Evolutionary conservation across 345 rosid genomes (phyloP), one percentile per base, ranked within the genome.

Genomic region (Populus deltoides): DNA sequence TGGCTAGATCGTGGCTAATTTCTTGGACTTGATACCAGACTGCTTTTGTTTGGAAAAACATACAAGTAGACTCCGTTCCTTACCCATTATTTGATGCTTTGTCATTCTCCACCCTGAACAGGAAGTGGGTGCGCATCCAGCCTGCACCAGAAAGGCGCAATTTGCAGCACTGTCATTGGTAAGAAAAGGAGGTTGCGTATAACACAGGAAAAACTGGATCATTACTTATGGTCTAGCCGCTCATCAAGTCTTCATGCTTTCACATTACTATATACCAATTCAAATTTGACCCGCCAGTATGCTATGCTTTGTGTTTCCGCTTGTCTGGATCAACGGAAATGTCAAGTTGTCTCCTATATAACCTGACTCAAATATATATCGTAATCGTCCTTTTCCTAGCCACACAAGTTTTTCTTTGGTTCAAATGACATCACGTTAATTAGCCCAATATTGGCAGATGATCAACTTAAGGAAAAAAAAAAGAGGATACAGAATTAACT

Each of bases 21-120:
- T 47, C 71, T 75, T 45, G 71, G 66, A 75, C 43, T 43, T 75
- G 51, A 47, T 29, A 22, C 10, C 31, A 8, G 31, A 25, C 31
- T 43, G 25, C 15, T 43, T 20, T 1, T 43, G 17, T 25, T 47
- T 8, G 17, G 57, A 25, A 43, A 70, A 72, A 45, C 51, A 45
- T 13, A 45, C 1, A n/a, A 1, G 29, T 2, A 72, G 62, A 63
- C 63, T 49, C 45, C 27, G 65, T 63, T 62, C 17, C 57, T 35
- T n/a, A 7, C 57, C 24, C 8, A 35, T 25, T 68, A 36, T 53
- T 11, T 51, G 45, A 53, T 76, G 73, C 73, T 33, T 55, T 68
- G 67, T 38, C 73, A 76, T 51, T 55, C 72, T 36, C 79, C 73
- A 68, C 73, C 36, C 57, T 12, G 16, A 39, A 10, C 12, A 18